Conservation (phyloP, 208 protist genomes). For the Trypanosoma platydactyli region DNA sequence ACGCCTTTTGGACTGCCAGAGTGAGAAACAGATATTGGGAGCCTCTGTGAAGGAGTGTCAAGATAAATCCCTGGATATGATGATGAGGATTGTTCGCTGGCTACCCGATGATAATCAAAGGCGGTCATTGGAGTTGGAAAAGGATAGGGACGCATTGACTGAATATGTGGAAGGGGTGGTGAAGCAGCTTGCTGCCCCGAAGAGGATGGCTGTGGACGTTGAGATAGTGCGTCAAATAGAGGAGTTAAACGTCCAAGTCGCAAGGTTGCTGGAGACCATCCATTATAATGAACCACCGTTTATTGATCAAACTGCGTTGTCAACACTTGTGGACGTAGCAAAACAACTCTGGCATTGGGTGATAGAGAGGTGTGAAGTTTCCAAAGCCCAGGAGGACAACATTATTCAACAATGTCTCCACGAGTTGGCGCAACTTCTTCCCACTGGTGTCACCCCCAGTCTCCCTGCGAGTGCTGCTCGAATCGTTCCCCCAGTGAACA, state of each 20-base stretch:
- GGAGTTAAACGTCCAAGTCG: constrained; percentile 12
- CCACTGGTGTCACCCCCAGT: constrained; percentile 20
- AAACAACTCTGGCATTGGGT: constrained; percentile 21
- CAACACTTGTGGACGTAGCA: constrained; percentile 16
- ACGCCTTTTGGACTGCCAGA: constrained; percentile 1
- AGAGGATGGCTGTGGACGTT: background rate
- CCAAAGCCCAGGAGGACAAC: constrained; percentile 5
- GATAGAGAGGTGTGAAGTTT: background rate
- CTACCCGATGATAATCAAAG: constrained; percentile 20
- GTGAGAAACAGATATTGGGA: background rate
- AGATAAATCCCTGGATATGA: constrained; percentile 2
- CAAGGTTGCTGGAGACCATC: background rate
- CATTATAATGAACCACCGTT: background rate
- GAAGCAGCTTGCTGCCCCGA: constrained; percentile 8
- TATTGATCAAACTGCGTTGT: constrained; percentile 10
- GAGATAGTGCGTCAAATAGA: constrained; percentile 11
- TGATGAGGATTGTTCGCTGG: constrained; percentile 29
- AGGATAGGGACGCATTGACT: constrained; percentile 16
- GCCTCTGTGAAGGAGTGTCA: background rate
- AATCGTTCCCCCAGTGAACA: constrained; percentile 58
- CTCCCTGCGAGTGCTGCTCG: constrained; percentile 22
- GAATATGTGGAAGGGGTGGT: constrained; percentile 24
- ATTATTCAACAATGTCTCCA: constrained; percentile 39
- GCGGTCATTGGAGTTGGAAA: background rate
- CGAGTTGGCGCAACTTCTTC: constrained; percentile 74